Percentiles rank a stretch among this genome's conserved stretches.
These are phyloP conservation scores for Penicillium odoratum DNA, from an alignment of 495 filamentous ascomycete species.

Conservation along the genomic window DNA sequence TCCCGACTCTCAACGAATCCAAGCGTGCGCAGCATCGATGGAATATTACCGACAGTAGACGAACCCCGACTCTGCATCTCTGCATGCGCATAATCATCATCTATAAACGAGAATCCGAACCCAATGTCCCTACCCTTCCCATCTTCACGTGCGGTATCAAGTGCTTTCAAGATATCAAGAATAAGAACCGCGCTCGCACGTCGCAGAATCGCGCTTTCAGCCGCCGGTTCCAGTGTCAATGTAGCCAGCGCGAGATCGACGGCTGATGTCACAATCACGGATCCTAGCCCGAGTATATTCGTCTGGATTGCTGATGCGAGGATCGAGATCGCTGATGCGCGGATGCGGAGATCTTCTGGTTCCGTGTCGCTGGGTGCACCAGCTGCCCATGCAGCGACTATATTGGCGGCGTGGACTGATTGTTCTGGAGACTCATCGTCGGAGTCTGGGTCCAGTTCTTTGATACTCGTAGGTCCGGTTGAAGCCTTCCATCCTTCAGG, in stretches of 20 bases:
- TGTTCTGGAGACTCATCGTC: slow-evolving; percentile 49
- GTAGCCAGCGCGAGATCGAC: slow-evolving; percentile 68
- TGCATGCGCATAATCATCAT: slow-evolving; percentile 14
- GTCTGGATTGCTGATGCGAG: slow-evolving; percentile 65
- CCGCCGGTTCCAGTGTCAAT: slow-evolving; percentile 61
- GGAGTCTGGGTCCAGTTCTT: slow-evolving; percentile 29
- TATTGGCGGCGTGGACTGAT: slow-evolving; percentile 57
- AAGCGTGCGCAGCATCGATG: slow-evolving; percentile 62
- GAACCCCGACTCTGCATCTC: slow-evolving; percentile 12
- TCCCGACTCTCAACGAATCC: slow-evolving; percentile 67
- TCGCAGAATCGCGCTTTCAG: slow-evolving; percentile 69
- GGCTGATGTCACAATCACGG: slow-evolving; percentile 52
- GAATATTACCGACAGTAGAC: slow-evolving; percentile 50
- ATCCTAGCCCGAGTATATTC: slow-evolving; percentile 61
- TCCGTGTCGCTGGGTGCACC: slow-evolving; percentile 52
- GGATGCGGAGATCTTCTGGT: slow-evolving; percentile 74
- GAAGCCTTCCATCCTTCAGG: slow-evolving; percentile 37
- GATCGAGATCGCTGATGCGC: slow-evolving; percentile 76
- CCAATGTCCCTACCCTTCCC: slow-evolving; percentile 48
- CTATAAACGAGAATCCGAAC: slow-evolving; percentile 59
- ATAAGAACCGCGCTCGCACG: slow-evolving; percentile 71
- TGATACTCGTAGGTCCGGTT: slow-evolving; percentile 11
- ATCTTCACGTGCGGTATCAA: slow-evolving; percentile 57
- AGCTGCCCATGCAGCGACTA: slow-evolving; percentile 73
- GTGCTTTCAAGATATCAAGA: slow-evolving; percentile 62